A percentile compares a stretch with the other conserved stretches of the same genome.
Conservation (phyloP, 441 rosid species). For the Rhodomyrtus psidioides region DNA sequence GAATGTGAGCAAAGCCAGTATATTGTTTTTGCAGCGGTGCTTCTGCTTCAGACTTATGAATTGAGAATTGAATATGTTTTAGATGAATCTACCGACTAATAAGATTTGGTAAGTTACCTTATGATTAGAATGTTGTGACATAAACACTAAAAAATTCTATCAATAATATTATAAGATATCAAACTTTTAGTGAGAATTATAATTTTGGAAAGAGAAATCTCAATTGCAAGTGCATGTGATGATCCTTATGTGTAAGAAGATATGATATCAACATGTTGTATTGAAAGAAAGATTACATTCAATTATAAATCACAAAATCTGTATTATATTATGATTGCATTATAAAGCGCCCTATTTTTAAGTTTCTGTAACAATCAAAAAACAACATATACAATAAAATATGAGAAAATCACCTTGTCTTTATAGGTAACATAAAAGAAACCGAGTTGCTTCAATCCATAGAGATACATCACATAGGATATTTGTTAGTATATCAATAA, state of each 20-base stretch:
- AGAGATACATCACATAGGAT: not conserved
- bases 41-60: not conserved
- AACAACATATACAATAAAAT: not conserved
- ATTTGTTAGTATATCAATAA: not conserved
- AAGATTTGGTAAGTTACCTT: not conserved
- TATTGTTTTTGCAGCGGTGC: constrained; percentile 16
- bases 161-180: too few relatives aligned
- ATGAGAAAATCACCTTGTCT: not conserved
- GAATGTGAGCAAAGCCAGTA: not conserved
- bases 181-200: too few relatives aligned
- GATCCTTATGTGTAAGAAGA: too few relatives aligned
- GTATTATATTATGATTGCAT: not conserved
- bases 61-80: too few relatives aligned
- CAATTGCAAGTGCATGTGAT: too few relatives aligned
- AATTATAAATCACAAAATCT: not conserved
- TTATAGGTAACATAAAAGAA: not conserved
- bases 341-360: not conserved
- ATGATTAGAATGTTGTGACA: not conserved
- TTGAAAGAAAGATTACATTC: too few relatives aligned
- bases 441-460: not conserved
- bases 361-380: not conserved
- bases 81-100: too few relatives aligned
- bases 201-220: too few relatives aligned
- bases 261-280: too few relatives aligned
- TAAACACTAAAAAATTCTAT: too few relatives aligned